A percentile compares a stretch with the other conserved stretches of the same genome.
These are phyloP conservation scores for Atkinsonella texensis DNA, from an alignment of 2,329 filamentous ascomycete genomes.

Conservation along the genomic window DNA sequence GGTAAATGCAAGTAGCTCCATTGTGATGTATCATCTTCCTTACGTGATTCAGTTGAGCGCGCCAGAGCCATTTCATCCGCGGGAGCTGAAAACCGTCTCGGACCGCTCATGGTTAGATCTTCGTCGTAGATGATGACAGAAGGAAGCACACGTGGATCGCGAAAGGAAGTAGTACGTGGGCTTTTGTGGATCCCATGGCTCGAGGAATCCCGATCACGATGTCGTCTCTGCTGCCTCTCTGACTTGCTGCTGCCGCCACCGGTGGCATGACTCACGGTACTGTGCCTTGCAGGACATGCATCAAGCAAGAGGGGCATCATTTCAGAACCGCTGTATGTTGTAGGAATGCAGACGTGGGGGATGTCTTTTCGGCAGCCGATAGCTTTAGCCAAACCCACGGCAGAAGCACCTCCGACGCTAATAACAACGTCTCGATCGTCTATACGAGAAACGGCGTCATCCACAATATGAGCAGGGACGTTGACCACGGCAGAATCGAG, in stretches of 20 bases:
- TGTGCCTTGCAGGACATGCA: constrained; percentile 10
- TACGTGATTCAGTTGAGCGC: constrained; percentile 8
- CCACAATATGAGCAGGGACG: constrained; percentile 16
- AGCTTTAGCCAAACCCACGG: constrained; percentile 45
- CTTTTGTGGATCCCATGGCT: constrained; percentile 3
- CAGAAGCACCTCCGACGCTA: constrained; percentile 51
- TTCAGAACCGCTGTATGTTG: constrained; percentile 48
- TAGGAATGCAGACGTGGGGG: constrained; percentile 47
- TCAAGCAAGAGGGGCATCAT: constrained; percentile 30
- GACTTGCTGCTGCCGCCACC: constrained; percentile 5
- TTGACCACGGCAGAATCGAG: constrained; percentile 21
- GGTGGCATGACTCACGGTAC: background rate
- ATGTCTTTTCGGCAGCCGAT: constrained; percentile 39
- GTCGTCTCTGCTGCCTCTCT: background rate
- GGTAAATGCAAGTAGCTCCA: constrained; percentile 27
- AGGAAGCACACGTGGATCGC: constrained; percentile 14
- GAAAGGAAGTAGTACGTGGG: constrained; percentile 9
- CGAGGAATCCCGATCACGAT: background rate
- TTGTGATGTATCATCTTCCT: constrained; percentile 15
- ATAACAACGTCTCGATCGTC: constrained; percentile 41
- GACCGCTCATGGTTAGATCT: constrained; percentile 19
- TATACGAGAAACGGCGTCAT: constrained; percentile 17
- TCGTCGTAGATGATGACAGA: constrained; percentile 27
- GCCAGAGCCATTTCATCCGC: constrained; percentile 10
- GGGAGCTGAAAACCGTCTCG: constrained; percentile 18